phyloP scores from a whole-genome alignment of 768 basidiomycete genomes.

The Russula lepida region DNA sequence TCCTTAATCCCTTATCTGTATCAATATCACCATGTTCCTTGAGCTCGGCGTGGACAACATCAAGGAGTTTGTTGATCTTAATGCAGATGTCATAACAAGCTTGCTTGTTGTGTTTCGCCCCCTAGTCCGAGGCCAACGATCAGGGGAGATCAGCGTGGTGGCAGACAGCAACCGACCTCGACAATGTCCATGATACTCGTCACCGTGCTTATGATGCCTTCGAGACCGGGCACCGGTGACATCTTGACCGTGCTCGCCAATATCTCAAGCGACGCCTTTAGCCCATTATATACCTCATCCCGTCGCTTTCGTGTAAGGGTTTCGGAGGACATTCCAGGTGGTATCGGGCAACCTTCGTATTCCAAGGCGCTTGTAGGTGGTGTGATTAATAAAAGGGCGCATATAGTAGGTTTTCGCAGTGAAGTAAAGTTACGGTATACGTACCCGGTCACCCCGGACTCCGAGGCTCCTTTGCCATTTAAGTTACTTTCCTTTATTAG shows the following conservation, averaged over 20 bases:
- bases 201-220: slow-evolving; percentile 5
- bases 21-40: slow-evolving; percentile 1
- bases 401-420: background rate
- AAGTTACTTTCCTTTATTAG: background rate
- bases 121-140: background rate
- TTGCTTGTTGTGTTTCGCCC: slow-evolving; percentile 18
- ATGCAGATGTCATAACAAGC: slow-evolving; percentile 12
- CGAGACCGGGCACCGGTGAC: slow-evolving; percentile 1
- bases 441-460: too few relatives aligned
- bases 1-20: background rate
- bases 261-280: slow-evolving; percentile 2
- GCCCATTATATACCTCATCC: slow-evolving; percentile 5
- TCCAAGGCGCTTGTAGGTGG: background rate
- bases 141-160: background rate
- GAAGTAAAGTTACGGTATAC: too few relatives aligned
- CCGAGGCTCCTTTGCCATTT: too few relatives aligned
- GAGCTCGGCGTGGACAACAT: slow-evolving; percentile 7
- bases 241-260: background rate
- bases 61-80: slow-evolving; percentile 11
- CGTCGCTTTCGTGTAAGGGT: background rate
- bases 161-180: background rate
- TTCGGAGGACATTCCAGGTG: background rate
- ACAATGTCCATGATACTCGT: slow-evolving; percentile 9
- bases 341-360: background rate
- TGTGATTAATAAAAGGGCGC: background rate